phyloP scores from a whole-genome alignment of 441 rosid genomes.

The Erodium texanum region DNA sequence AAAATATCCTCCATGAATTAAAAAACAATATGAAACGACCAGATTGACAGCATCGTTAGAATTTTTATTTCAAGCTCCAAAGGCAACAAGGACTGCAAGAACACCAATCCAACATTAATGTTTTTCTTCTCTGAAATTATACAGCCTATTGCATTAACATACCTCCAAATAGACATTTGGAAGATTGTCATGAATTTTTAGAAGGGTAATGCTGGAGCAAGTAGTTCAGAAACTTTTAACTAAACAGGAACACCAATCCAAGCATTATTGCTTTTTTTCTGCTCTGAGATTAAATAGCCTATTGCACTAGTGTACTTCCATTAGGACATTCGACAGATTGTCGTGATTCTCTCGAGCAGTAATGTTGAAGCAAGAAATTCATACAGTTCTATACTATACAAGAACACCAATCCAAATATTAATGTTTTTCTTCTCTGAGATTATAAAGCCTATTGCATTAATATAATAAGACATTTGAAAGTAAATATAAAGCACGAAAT shows the following conservation, averaged over 20 bases:
- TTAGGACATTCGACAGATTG: background rate
- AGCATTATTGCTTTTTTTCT: background rate
- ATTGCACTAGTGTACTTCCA: background rate
- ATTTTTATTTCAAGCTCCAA: background rate
- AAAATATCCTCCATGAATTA: background rate
- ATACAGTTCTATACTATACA: no score
- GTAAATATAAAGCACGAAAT: no score
- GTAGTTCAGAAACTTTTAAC: no score
- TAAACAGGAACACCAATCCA: background rate
- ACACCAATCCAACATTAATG: background rate
- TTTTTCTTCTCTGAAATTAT: background rate
- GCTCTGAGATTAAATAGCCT: background rate
- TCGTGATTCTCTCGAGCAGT: background rate
- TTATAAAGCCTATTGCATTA: no score
- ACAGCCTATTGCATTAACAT: background rate
- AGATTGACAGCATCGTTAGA: background rate
- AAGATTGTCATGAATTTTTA: background rate
- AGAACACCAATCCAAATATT: no score
- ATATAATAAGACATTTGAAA: no score
- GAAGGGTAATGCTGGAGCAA: background rate
- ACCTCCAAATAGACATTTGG: background rate
- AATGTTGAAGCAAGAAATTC: background rate
- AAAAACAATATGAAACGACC: background rate
- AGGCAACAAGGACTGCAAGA: background rate
- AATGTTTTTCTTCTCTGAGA: no score